Evolutionary conservation across 1,284 basidiomycete species (phyloP).

Genomic region (Pisolithus thermaeus): DNA sequence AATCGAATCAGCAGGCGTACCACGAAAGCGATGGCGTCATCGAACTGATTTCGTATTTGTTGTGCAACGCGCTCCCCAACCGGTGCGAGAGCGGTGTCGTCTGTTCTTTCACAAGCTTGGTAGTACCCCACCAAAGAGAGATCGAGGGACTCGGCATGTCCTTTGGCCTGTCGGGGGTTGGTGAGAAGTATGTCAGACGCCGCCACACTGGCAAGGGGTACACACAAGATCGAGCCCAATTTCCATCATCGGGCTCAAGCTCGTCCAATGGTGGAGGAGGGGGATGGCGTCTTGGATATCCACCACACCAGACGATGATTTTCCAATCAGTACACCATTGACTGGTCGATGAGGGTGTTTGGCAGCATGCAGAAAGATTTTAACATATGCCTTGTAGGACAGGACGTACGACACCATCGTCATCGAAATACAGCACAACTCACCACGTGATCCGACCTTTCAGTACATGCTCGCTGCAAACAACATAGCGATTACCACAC

Average conservation of each 20-base stretch:
- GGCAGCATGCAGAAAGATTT: constrained; percentile 65
- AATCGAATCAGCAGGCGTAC: constrained; percentile 29
- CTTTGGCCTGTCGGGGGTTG: constrained; percentile 38
- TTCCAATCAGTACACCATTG: constrained; percentile 63
- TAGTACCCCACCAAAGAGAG: constrained; percentile 64
- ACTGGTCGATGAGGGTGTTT: constrained; percentile 66
- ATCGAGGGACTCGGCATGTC: constrained; percentile 45
- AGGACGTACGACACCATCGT: constrained; percentile 44
- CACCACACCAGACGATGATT: constrained; percentile 31
- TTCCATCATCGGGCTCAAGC: constrained; percentile 74
- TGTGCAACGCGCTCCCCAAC: constrained; percentile 58
- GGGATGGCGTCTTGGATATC: constrained; percentile 60
- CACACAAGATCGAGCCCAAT: constrained; percentile 68
- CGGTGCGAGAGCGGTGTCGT: constrained; percentile 52
- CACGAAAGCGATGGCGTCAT: constrained; percentile 57
- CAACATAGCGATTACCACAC: too few species aligned
- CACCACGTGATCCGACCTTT: background rate
- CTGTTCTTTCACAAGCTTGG: constrained; percentile 58
- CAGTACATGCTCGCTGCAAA: too few species aligned
- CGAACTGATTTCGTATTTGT: constrained; percentile 46
- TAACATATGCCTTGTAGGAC: constrained; percentile 53
- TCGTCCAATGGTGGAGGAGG: constrained; percentile 76
- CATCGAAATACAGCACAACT: background rate
- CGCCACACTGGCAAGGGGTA: constrained; percentile 6
- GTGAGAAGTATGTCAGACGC: background rate